Base-by-base conservation (phyloP, 371 early-diverging fungal genomes). In the Lichtheimia ornata region DNA sequence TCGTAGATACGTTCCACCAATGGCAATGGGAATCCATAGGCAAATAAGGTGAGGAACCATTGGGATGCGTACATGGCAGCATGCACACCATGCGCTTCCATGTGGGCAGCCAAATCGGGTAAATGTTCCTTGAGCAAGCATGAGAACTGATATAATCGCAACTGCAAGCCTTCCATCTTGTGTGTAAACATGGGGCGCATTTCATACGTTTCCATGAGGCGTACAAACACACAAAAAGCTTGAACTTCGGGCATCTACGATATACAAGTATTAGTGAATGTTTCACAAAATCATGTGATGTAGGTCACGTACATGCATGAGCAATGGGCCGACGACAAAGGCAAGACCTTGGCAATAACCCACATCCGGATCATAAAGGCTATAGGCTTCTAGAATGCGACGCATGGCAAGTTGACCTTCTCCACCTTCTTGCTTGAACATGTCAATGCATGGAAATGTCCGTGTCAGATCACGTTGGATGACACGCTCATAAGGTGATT, bases 341-440 rank as follows among this genome's bases (percentile, higher is more conserved):
- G 94, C 89, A 17, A 97, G 81, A 9, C 97, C 97, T 79, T 97
- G 97, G 73, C 97, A 97, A 75, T 97, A 93, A 11, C 98, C 98
- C 17, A 97, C 91, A 65, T 93, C 88, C 5, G 86, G 63, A 74
- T 97, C 97, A 59, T 93, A 96, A 24, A 94, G 67, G 45, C 91
- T 87, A 63, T 96, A 97, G 9, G 95, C 94, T 60, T 91, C 91
- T 57, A 95, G 76, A 30, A 97, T 83, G 53, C 90, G 88, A 63
- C 84, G 88, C 69, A 97, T 76, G 27, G 84, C 81, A 54, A 85
- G 81, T 62, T 97, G 97, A 2, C 96, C 97, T 30, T 82, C 79
- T 30, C 94, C 95, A 51, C 84, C 85, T 64, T 86, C 86, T 50
- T 90, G 83, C 62, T 84, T 82, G 64, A 97, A 97, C 82, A 91